Base-by-base conservation (phyloP, 2,329 filamentous ascomycete species). In the Phoma herbarum region DNA sequence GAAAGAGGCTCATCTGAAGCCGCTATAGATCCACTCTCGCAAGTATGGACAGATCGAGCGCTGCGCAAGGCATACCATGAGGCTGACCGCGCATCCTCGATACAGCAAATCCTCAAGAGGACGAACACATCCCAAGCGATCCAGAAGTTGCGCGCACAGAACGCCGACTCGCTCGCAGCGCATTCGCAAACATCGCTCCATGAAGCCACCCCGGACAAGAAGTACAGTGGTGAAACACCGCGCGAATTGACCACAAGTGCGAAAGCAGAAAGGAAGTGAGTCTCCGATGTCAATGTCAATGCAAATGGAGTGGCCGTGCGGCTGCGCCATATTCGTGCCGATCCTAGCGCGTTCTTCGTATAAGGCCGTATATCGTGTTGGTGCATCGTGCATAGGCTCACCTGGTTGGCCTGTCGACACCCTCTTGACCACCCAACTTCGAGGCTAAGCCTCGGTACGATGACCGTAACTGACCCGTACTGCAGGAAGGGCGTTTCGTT, bases 401-500 rank as follows among this genome's bases (percentile, higher is more conserved):
- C 18, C 29, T 39, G 44, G 43, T 52, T 49, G 39, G 45, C 37
- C 23, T 39, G 28, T 25, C 20, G 29, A 18, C 44, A 26, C 35
- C 41, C 43, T 23, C 28, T 16, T 44, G 37, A 22, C 43, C n/a
- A 25, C 35, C 28, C 26, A 47, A 37, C 33, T 2, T 26, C 22
- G 35, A 14, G 42, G 16, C 45, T 22, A n/a, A 51, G 44, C 37
- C 26, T 58, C 39, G 54, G 44, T 39, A 41, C 29, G 31, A 16
- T 26, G n/a, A 39, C 14, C 54, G 35, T 54, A 41, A 44, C 58
- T 70, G 52, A 69, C 61, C 61, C 51, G 55, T 48, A 41, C 26
- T 44, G 45, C 70, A 96, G 90, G 77, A 97, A 97, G 80, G 90
- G 91, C 26, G 87, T 90, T 18, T 97, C 93, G 14, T 97, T 99